phyloP scores from a whole-genome alignment of 1,139 yeast species.

The Fermentozyma sake region DNA sequence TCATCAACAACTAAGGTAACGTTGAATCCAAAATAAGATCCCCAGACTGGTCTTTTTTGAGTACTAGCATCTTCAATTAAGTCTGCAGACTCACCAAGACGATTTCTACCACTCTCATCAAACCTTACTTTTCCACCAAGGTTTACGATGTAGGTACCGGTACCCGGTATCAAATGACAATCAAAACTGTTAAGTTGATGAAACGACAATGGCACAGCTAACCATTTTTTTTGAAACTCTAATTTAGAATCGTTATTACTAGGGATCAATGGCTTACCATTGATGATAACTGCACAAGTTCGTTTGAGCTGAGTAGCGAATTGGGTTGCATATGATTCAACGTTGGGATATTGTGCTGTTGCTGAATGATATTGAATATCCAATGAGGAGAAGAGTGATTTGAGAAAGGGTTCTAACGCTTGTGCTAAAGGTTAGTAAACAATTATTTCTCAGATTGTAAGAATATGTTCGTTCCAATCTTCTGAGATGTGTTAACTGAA shows the following conservation, averaged over 20 bases:
- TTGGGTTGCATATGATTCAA: constrained; percentile 49
- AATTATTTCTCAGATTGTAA: too few species aligned
- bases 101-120: constrained; percentile 67
- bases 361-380: constrained; percentile 30
- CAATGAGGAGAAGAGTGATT: constrained; percentile 33
- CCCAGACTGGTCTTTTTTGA: constrained; percentile 44
- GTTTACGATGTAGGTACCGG: constrained; percentile 50
- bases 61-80: constrained; percentile 18
- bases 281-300: constrained; percentile 50
- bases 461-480: too few species aligned
- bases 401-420: constrained; percentile 43
- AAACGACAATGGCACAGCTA: constrained; percentile 53
- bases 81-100: constrained; percentile 59
- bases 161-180: constrained; percentile 68
- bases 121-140: constrained; percentile 64
- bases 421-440: constrained; percentile 39
- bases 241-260: constrained; percentile 41
- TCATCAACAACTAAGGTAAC: constrained; percentile 59
- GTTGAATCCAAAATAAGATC: constrained; percentile 67
- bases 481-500: too few species aligned
- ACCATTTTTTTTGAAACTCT: constrained; percentile 65
- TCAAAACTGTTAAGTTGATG: constrained; percentile 63
- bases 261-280: constrained; percentile 58
- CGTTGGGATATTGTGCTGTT: constrained; percentile 24
- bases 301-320: constrained; percentile 46